Evolutionary conservation across 139 green algal genomes (phyloP).

Genomic region (Edaphochlamys debaryana): DNA sequence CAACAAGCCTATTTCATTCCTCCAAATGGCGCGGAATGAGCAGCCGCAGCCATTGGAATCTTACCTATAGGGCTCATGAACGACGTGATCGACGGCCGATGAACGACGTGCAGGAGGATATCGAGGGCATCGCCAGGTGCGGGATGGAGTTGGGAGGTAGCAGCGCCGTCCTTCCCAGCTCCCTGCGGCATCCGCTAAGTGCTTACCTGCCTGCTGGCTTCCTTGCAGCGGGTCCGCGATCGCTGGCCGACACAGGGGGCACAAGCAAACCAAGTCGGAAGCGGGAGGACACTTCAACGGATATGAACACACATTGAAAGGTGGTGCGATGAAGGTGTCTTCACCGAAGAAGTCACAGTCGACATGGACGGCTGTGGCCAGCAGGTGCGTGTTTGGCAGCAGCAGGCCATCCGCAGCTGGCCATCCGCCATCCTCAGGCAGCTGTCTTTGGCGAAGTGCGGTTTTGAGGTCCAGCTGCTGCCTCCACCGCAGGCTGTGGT

Average conservation of each 20-base stretch:
- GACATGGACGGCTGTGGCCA: constrained; percentile 22
- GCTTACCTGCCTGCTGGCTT: not conserved
- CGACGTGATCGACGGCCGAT: constrained; percentile 6
- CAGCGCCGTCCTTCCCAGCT: too few species aligned
- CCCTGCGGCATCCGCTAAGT: not conserved
- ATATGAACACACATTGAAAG: constrained; percentile 7
- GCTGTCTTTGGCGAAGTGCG: too few species aligned
- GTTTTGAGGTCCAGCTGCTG: not conserved
- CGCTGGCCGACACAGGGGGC: too few species aligned
- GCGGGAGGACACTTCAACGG: not conserved
- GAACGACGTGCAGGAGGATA: not conserved
- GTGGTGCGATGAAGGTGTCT: not conserved
- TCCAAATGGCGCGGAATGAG: too few species aligned
- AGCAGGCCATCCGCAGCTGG: not conserved
- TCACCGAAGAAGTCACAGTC: constrained; percentile 2
- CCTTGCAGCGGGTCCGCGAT: too few species aligned
- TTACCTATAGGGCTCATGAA: constrained; percentile 14
- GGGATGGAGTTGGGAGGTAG: not conserved
- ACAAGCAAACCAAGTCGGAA: not conserved
- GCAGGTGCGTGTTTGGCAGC: not conserved
- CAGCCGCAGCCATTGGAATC: not conserved
- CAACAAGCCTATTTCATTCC: too few species aligned
- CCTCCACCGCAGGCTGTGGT: constrained; percentile 51
- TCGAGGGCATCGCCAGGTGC: not conserved
- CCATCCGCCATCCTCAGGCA: not conserved